Conservation (phyloP, 129 eudicot genomes). For the Heracleum sosnowskyi region DNA sequence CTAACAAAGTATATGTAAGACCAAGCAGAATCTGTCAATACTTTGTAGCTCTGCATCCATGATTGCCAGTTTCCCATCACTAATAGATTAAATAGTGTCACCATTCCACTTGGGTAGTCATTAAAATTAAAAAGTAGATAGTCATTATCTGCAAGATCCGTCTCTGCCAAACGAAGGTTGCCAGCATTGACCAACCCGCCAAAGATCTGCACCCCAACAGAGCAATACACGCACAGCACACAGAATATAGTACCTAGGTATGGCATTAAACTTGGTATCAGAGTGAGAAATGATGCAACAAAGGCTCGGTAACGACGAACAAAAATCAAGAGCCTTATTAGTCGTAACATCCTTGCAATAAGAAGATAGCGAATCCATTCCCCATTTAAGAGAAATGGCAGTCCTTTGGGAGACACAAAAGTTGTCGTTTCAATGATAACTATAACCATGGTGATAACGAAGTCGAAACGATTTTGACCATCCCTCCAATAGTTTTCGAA, state of each 20-base stretch:
- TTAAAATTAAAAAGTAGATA: slow-evolving; percentile 87
- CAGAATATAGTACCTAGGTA: slow-evolving; percentile 89
- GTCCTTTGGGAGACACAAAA: slow-evolving; percentile 50
- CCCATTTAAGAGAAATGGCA: slow-evolving; percentile 74
- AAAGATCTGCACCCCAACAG: slow-evolving; percentile 84
- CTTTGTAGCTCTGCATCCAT: slow-evolving; percentile 87
- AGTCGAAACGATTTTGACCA: slow-evolving; percentile 90
- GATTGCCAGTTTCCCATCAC: slow-evolving; percentile 93
- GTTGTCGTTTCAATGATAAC: slow-evolving; percentile 96
- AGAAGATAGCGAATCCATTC: slow-evolving; percentile 99
- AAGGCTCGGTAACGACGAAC: slow-evolving; percentile 76
- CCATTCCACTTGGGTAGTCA: slow-evolving; percentile 96
- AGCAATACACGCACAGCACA: slow-evolving; percentile 76
- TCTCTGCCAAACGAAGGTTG: slow-evolving; percentile 45
- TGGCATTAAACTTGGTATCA: slow-evolving; percentile 95
- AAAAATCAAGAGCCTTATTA: slow-evolving; percentile 93
- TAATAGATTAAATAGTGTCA: slow-evolving; percentile 82
- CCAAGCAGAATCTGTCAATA: slow-evolving; percentile 70
- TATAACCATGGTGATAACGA: slow-evolving; percentile 85
- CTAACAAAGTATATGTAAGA: slow-evolving; percentile 63
- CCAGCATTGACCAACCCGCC: slow-evolving; percentile 94
- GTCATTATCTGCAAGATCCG: slow-evolving; percentile 84
- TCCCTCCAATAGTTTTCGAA: slow-evolving; percentile 94
- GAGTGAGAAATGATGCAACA: slow-evolving; percentile 86
- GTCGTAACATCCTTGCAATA: slow-evolving; percentile 83